Evolutionary conservation across 345 rosid genomes (phyloP), one percentile per base, ranked within the genome.

Genomic region (Bruguiera gymnorhiza): DNA sequence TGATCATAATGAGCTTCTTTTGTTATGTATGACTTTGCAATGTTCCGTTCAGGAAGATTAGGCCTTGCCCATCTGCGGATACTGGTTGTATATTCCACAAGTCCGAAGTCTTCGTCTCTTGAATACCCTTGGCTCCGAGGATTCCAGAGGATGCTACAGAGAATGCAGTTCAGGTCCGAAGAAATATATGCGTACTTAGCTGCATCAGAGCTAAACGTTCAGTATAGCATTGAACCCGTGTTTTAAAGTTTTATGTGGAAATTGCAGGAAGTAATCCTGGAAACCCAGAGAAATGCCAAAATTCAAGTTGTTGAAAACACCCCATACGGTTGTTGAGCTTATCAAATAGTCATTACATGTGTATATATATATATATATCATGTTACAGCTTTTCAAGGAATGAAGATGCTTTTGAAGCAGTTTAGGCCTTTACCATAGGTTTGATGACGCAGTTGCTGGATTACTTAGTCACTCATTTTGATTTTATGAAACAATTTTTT

Each of bases 71-170:
- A 30, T 91, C 98, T 3, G 80, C 80, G 3, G 89, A 94, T 76
- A 93, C 98, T 2, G 88, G 98, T 5, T 91, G 97, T 82, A 73
- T 94, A 6, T 89, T 89, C 98, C 0, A 88, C 97, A 8, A 91
- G 91, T 77, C 96, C 98, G 0, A 88, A 84, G 72, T 89, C 98
- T 8, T 84, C 96, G 16, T 87, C 90, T 39, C 91, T 88, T 67
- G 73, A 84, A 21, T 90, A 90, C 70, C 98, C 98, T 3, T 80
- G 8, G 37, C 37, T 34, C 7, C 71, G 86, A 80, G 34, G 21
- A 86, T 90, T 76, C 89, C 96, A 27, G 90, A 86, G 48, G 69
- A 55, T 67, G 79, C 85, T 31, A 64, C 59, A 8, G 79, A 65
- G 20, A 80, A 84, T 74, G 86, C 89, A 15, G 61, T 86, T 77